Evolutionary conservation across 1,284 basidiomycete species (phyloP).

Genomic region (Pisolithus thermaeus): DNA sequence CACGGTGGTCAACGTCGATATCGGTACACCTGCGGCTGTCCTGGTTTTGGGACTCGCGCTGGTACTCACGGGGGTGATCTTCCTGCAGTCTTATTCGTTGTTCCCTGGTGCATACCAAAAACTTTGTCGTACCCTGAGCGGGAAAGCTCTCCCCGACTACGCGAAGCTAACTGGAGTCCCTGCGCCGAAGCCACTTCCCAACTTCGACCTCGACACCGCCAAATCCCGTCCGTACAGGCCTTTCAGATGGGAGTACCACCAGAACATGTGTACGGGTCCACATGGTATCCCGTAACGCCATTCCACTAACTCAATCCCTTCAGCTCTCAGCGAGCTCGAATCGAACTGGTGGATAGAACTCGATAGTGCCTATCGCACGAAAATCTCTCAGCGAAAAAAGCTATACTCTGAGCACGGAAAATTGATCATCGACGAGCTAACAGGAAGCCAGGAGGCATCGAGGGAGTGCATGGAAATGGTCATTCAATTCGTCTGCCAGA

Average conservation of each 20-base stretch:
- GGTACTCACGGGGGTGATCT: background rate
- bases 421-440: constrained; percentile 34
- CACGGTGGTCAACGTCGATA: background rate
- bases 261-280: constrained; percentile 42
- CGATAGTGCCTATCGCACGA: constrained; percentile 42
- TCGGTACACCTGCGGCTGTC: background rate
- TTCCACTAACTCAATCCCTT: background rate
- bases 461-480: constrained; percentile 45
- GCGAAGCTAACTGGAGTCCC: constrained; percentile 39
- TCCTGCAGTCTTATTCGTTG: background rate
- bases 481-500: constrained; percentile 41
- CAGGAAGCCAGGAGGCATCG: constrained; percentile 39
- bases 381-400: constrained; percentile 36
- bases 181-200: constrained; percentile 33
- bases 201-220: constrained; percentile 39
- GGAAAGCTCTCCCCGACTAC: constrained; percentile 25
- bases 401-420: constrained; percentile 34
- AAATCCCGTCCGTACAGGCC: constrained; percentile 46
- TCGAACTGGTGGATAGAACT: constrained; percentile 50
- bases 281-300: background rate
- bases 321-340: constrained; percentile 43
- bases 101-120: constrained; percentile 2
- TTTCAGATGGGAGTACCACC: constrained; percentile 47
- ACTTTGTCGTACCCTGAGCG: constrained; percentile 8
- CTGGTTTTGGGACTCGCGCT: background rate